Evolutionary conservation across 176 grass and related monocot species (phyloP).

Genomic region (Leersia perrieri): DNA sequence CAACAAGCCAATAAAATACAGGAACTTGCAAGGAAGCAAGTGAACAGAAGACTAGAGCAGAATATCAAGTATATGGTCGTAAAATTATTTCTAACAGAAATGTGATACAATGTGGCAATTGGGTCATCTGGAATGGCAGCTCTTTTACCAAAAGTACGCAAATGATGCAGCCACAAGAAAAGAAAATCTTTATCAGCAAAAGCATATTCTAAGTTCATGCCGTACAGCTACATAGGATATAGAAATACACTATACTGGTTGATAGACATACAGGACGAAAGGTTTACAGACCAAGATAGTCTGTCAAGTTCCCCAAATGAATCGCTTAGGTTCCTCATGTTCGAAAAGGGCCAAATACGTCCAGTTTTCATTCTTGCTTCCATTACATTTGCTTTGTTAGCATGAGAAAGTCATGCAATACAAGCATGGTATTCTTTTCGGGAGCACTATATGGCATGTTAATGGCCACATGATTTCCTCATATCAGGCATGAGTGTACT

Average conservation of each 20-base stretch:
- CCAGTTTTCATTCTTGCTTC: neutral
- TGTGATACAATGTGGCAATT: neutral
- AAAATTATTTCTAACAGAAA: neutral
- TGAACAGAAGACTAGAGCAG: neutral
- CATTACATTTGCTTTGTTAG: neutral
- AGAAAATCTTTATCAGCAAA: neutral
- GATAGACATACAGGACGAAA: neutral
- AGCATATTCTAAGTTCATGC: neutral
- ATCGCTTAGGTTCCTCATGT: neutral
- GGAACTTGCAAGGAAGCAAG: neutral
- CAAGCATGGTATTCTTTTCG: neutral
- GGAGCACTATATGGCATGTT: neutral
- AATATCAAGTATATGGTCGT: neutral
- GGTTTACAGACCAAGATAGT: neutral
- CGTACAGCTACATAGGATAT: neutral
- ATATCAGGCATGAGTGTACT: neutral
- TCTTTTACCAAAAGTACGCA: conserved; percentile 14
- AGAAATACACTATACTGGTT: neutral
- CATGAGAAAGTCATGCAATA: neutral
- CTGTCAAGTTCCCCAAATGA: neutral
- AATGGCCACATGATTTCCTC: neutral
- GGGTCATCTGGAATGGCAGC: conserved; percentile 2
- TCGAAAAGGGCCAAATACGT: neutral
- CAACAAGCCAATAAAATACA: neutral
- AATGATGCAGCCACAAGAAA: neutral